phyloP scores from a whole-genome alignment of 1,284 basidiomycete species.

The Cryptococcus neoformans region DNA sequence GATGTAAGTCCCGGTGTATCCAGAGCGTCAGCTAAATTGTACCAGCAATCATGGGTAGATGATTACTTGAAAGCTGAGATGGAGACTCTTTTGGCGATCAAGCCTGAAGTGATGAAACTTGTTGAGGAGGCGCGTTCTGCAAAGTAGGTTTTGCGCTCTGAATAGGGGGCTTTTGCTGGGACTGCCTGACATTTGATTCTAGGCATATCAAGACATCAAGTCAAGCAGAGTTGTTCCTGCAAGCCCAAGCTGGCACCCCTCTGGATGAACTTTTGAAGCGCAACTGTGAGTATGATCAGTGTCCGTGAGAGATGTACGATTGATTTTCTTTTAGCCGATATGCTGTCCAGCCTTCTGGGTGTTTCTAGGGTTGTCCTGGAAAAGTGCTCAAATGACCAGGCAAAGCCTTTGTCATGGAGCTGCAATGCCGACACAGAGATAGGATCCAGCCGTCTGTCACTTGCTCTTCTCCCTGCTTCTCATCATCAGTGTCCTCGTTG shows the following conservation, averaged over 20 bases:
- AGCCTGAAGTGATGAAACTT: constrained; percentile 25
- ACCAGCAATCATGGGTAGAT: constrained; percentile 16
- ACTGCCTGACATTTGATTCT: background rate
- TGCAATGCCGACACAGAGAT: constrained; percentile 46
- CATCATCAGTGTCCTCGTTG: constrained; percentile 70
- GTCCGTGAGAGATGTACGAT: constrained; percentile 5
- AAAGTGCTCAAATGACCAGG: constrained; percentile 47
- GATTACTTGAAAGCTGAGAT: constrained; percentile 17
- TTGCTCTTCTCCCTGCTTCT: constrained; percentile 55
- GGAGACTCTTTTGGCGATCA: constrained; percentile 21
- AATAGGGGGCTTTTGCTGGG: background rate
- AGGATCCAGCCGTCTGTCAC: constrained; percentile 14
- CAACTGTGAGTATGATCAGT: too few species aligned
- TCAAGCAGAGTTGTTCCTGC: constrained; percentile 2
- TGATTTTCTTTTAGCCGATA: constrained; percentile 14
- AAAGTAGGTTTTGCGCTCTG: constrained; percentile 23
- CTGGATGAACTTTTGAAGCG: constrained; percentile 8
- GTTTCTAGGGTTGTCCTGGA: constrained; percentile 61
- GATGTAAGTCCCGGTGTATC: constrained; percentile 3
- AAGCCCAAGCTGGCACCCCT: background rate
- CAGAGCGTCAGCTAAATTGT: too few species aligned
- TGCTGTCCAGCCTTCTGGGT: constrained; percentile 70
- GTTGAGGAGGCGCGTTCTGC: constrained; percentile 30
- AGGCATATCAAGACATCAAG: constrained; percentile 16
- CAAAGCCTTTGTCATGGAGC: constrained; percentile 49